Conservation (phyloP, 306 rosid species). For the Inga oerstediana region DNA sequence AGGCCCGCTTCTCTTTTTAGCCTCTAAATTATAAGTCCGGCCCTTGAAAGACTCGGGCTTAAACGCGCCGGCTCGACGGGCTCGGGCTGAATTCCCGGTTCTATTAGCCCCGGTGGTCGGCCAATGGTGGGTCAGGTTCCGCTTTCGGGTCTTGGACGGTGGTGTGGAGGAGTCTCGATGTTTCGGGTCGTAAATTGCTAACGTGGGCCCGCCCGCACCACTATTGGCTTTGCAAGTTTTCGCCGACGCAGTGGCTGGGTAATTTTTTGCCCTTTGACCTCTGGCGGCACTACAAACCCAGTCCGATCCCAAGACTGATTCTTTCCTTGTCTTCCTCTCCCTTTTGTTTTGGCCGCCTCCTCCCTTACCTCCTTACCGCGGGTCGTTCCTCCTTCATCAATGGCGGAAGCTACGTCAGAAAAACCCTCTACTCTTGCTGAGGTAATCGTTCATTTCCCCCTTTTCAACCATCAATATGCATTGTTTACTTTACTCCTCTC, state of each 20-base stretch:
- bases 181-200: not conserved
- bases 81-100: too few relatives aligned
- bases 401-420: conserved; percentile 60
- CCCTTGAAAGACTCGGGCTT: too few relatives aligned
- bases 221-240: not conserved
- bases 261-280: not conserved
- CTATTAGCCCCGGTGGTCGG: too few relatives aligned
- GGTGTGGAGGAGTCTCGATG: not conserved
- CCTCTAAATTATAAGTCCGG: too few relatives aligned
- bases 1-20: too few relatives aligned
- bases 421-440: conserved; percentile 53
- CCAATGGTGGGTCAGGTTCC: not conserved
- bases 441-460: conserved; percentile 34
- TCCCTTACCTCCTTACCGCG: conserved; percentile 7
- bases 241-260: not conserved
- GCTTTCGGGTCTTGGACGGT: not conserved
- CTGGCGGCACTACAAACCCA: not conserved
- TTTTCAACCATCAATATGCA: not conserved
- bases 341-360: conserved; percentile 26
- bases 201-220: not conserved
- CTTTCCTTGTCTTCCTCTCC: not conserved
- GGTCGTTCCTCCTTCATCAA: conserved; percentile 47
- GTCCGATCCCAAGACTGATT: not conserved
- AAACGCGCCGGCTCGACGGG: too few relatives aligned
- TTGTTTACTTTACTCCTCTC: not conserved